Conservation (phyloP, 148 eudicot genomes). For the Rheum nobile region DNA sequence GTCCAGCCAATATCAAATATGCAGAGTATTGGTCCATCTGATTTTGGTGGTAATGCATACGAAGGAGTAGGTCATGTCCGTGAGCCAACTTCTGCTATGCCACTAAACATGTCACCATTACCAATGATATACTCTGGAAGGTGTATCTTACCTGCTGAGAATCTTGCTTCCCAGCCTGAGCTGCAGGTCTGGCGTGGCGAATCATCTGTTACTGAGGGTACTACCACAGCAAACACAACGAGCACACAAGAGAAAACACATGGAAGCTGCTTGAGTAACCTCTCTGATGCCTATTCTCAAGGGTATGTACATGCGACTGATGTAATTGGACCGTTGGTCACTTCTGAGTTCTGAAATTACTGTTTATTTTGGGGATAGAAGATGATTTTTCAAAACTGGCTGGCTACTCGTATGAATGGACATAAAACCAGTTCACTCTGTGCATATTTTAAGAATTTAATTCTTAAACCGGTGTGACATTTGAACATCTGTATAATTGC, state of each 20-base stretch:
- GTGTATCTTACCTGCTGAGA: constrained; percentile 30
- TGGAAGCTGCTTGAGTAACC: constrained; percentile 34
- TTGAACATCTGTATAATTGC: background rate
- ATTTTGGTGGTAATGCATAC: constrained; percentile 26
- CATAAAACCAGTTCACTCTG: background rate
- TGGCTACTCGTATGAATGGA: background rate
- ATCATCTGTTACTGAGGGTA: constrained; percentile 28
- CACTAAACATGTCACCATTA: background rate
- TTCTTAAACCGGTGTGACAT: background rate
- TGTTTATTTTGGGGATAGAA: background rate
- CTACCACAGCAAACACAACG: constrained; percentile 25
- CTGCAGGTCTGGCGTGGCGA: constrained; percentile 23
- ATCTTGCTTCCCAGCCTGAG: constrained; percentile 28
- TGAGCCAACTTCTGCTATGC: constrained; percentile 22
- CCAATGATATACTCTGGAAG: constrained; percentile 30
- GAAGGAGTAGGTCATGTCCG: constrained; percentile 17
- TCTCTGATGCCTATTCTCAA: constrained; percentile 63
- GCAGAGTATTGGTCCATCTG: constrained; percentile 42
- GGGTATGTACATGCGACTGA: constrained; percentile 37
- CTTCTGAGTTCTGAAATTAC: background rate
- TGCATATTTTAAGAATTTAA: background rate
- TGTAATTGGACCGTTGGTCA: background rate
- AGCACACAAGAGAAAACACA: constrained; percentile 23
- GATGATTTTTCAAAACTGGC: background rate
- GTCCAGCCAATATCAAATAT: constrained; percentile 28